phyloP scores from a whole-genome alignment of 2,329 filamentous ascomycete species.

The Chaetomiaceae sp. region DNA sequence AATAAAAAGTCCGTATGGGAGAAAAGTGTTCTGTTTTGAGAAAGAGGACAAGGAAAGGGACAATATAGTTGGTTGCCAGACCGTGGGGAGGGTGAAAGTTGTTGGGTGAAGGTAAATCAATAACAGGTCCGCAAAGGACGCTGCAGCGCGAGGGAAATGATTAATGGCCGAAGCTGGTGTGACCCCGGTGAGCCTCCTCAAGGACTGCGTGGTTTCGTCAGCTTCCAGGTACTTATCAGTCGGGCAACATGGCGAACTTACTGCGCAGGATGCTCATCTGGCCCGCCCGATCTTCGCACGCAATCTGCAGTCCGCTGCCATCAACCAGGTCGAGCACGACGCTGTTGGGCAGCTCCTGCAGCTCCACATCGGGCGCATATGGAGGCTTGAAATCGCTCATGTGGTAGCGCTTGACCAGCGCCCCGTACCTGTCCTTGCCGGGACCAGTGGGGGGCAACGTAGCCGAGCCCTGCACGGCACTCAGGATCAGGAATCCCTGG shows the following conservation, averaged over 20 bases:
- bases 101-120: not conserved
- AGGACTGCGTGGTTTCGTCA: constrained; percentile 36
- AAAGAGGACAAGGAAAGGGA: not conserved
- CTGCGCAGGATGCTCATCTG: constrained; percentile 51
- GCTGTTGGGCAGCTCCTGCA: constrained; percentile 89
- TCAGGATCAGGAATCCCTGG: constrained; percentile 77
- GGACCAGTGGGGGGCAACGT: constrained; percentile 33
- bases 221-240: constrained; percentile 8
- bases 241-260: constrained; percentile 34
- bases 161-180: constrained; percentile 20
- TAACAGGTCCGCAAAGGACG: no score
- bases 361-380: constrained; percentile 80
- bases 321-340: constrained; percentile 58
- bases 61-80: constrained; percentile 16
- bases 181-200: constrained; percentile 33
- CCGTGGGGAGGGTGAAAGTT: not conserved
- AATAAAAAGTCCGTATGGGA: not conserved
- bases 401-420: constrained; percentile 69
- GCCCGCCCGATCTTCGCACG: constrained; percentile 57
- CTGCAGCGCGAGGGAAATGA: not conserved
- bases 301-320: constrained; percentile 57
- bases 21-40: not conserved
- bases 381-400: constrained; percentile 77
- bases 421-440: constrained; percentile 47
- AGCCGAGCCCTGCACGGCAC: constrained; percentile 54